Percentiles rank a stretch among this genome's conserved stretches.
Conservation (phyloP, 2,329 filamentous ascomycete genomes). For the Cercospora sesami region DNA sequence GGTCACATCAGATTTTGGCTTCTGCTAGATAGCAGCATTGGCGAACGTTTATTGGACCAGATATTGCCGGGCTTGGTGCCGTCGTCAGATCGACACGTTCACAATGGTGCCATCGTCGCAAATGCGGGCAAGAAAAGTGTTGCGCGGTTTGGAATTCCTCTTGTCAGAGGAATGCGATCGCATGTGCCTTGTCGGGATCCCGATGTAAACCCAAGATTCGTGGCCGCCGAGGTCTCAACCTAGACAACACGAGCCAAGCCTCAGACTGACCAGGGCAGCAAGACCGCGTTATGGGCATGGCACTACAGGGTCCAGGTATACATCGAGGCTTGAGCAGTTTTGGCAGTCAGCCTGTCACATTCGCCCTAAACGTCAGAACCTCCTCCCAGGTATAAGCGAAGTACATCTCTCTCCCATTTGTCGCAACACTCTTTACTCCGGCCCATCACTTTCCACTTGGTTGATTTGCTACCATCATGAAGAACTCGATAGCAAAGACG, state of each 20-base stretch:
- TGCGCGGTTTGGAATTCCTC: not conserved
- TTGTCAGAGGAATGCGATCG: not conserved
- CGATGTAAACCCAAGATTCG: constrained; percentile 5
- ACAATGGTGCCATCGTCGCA: not conserved
- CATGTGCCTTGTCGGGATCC: not conserved
- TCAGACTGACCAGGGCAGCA: constrained; percentile 1
- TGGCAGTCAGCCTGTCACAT: not conserved
- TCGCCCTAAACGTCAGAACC: not conserved
- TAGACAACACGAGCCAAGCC: not conserved
- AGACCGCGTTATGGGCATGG: constrained; percentile 3
- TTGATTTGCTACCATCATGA: not conserved
- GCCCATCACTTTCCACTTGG: not conserved
- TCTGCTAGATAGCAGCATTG: not conserved
- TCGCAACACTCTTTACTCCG: not conserved
- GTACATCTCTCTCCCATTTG: not conserved
- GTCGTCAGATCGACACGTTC: not conserved
- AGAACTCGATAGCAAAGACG: constrained; percentile 1
- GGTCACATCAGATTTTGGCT: not conserved
- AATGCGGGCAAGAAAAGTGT: not conserved
- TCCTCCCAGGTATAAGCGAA: not conserved
- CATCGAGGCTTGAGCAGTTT: not conserved
- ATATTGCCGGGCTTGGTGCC: not conserved
- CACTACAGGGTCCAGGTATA: constrained; percentile 6
- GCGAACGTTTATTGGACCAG: not conserved
- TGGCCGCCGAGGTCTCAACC: constrained; percentile 1